phyloP scores from a whole-genome alignment of 768 basidiomycete genomes.

The Xerocomellus intermedius region DNA sequence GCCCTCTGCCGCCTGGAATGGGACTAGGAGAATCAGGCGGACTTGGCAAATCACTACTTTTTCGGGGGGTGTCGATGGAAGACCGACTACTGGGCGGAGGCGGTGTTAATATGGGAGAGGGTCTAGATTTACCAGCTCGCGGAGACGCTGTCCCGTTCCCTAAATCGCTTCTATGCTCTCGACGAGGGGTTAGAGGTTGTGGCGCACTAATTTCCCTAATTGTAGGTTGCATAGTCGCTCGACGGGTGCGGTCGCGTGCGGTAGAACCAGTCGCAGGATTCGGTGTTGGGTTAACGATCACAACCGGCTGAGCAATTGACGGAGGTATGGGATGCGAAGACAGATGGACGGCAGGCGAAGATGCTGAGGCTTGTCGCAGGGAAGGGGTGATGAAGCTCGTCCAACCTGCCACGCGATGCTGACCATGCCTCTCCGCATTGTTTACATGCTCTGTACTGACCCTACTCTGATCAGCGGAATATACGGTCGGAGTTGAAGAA shows the following conservation, averaged over 20 bases:
- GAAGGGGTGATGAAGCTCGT: conserved; percentile 65
- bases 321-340: conserved; percentile 56
- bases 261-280: conserved; percentile 48
- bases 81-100: conserved; percentile 27
- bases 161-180: conserved; percentile 26
- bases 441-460: conserved; percentile 30
- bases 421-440: conserved; percentile 38
- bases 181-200: conserved; percentile 35
- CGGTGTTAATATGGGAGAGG: conserved; percentile 31
- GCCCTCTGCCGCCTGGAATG: conserved; percentile 36
- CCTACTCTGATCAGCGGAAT: conserved; percentile 24
- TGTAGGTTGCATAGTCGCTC: conserved; percentile 37
- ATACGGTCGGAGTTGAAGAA: conserved; percentile 40
- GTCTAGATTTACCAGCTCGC: conserved; percentile 34
- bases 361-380: conserved; percentile 67
- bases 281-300: conserved; percentile 49
- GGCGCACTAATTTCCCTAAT: conserved; percentile 42
- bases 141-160: conserved; percentile 31
- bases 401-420: conserved; percentile 50
- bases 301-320: conserved; percentile 47
- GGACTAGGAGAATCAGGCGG: conserved; percentile 52
- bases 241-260: conserved; percentile 43
- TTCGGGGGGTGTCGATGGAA: conserved; percentile 37
- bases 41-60: conserved; percentile 40
- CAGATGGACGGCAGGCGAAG: conserved; percentile 70